Conservation (phyloP, 2,329 filamentous ascomycete genomes). For the Aspergillus sp. region DNA sequence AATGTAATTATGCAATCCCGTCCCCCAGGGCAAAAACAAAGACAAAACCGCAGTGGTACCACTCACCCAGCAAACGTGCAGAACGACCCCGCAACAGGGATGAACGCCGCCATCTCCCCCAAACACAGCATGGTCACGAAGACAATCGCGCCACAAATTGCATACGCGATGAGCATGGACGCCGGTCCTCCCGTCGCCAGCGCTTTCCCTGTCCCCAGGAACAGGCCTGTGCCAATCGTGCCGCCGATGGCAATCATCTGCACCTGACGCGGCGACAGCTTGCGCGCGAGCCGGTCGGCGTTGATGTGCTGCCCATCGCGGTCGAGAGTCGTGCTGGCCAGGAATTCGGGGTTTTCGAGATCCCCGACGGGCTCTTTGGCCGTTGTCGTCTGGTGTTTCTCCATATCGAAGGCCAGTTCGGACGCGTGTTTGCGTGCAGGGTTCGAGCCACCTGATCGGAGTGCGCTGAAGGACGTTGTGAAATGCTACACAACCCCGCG, state of each 20-base stretch:
- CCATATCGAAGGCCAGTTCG: conserved; percentile 20
- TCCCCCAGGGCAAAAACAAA: not conserved
- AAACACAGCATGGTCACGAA: conserved; percentile 59
- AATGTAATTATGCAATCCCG: not conserved
- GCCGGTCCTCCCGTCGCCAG: conserved; percentile 60
- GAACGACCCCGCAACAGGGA: conserved; percentile 55
- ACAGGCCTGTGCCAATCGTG: conserved; percentile 55
- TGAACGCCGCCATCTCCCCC: conserved; percentile 60
- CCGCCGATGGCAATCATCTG: conserved; percentile 62
- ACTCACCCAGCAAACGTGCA: conserved; percentile 54
- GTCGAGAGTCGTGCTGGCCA: conserved; percentile 7
- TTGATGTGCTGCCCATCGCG: conserved; percentile 19
- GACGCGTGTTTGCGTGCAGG: no score
- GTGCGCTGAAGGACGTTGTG: not conserved
- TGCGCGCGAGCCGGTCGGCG: conserved; percentile 52
- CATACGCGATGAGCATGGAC: conserved; percentile 57
- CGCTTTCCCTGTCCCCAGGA: conserved; percentile 61
- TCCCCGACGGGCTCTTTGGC: not conserved
- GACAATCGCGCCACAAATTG: conserved; percentile 57
- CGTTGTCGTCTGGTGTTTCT: conserved; percentile 18
- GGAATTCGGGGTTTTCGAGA: conserved; percentile 13
- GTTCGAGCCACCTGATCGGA: no score
- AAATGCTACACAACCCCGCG: not conserved
- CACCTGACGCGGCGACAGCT: conserved; percentile 60
- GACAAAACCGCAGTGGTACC: not conserved